Evolutionary conservation across 176 grass and related monocot genomes (phyloP), one percentile per base, ranked within the genome.

Genomic region (Pharus latifolius): DNA sequence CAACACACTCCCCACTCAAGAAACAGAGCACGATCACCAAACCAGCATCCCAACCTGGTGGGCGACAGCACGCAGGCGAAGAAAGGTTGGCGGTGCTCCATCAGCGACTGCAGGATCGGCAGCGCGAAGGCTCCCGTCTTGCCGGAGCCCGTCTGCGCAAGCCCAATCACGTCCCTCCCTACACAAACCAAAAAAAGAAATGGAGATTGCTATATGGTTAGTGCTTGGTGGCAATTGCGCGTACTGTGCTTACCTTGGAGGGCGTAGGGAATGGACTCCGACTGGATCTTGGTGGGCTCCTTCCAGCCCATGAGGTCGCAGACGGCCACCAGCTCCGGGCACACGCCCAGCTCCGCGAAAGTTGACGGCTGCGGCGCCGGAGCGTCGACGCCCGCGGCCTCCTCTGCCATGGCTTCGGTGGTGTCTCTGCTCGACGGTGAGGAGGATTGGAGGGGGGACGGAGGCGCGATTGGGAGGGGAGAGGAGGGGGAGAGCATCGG

Each of bases 81-180:
- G 67, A 98, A 91, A 0, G 89, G 65, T 28, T 81, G 81, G 22
- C 67, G 82, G 23, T 87, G 76, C 43, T 83, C 72, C 7, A 98
- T 72, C 46, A 98, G 74, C 20, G 76, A 70, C 65, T 91, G 87
- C 34, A 98, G 76, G 73, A 98, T 93, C 0, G 90, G 95, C 46
- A 98, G 74, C 1, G 79, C 90, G 53, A 98, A 98, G 1, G 94
- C 94, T 38, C 75, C 94, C 46, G 94, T 98, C 81, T 98, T 93
- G 18, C 89, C 89, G 1, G 89, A 98, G n/a, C 94, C 94, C 13
- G 89, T 93, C 69, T 93, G 89, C 35, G 89, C 94, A 57, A 98
- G 37, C 33, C 90, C 90, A 42, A 94, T 94, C 13, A 98, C 57
- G 65, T 98, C 95, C 69, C 80, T 85, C 52, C 90, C 95, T 93